Base-by-base conservation (phyloP, 768 basidiomycete genomes). In the Piloderma croceum region DNA sequence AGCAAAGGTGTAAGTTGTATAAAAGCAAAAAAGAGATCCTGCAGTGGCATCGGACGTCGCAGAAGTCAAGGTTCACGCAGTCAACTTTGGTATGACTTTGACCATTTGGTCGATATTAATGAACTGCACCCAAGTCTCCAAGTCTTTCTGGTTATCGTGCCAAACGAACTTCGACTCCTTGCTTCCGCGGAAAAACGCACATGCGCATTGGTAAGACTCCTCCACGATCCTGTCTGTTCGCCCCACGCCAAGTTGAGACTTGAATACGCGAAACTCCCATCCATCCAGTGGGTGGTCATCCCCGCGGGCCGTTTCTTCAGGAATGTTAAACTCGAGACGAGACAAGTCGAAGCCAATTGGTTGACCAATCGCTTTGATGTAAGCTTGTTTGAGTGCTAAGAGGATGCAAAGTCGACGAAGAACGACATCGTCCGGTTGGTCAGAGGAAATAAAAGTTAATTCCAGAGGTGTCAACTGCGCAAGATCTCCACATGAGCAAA, bases 191-290 rank as follows among this genome's bases (percentile, higher is more conserved):
- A 81, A 89, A 59, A 85, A 87, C 2, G 85, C 86, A 34, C 74
- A 76, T 4, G 79, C 83, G 55, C 86, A 89, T 54, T 85, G 80
- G 52, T 89, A 89, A 33, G 69, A 61, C 59, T 89, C 83, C 46
- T 79, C 71, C 31, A 77, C 65, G 31, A 84, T 63, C 20, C 69
- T 50, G 11, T 73, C 73, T 24, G 68, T 61, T 6, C 81, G 71
- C 10, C 76, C 75, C 3, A 88, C 80, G 12, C 82, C 84, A 12
- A 90, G 71, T 39, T 77, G 75, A 11, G 83, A 76, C 42, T 73
- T 74, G 73, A 84, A 91, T 31, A 90, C 66, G 6, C 89, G 76
- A 61, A 91, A 90, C 57, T 91, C 89, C 89, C 89, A 91, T 0
- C 89, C 89, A 15, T 71, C 68, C 0, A 90, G 67, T 2, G 76